phyloP scores from a whole-genome alignment of 768 basidiomycete species.

The Suillus occidentalis region DNA sequence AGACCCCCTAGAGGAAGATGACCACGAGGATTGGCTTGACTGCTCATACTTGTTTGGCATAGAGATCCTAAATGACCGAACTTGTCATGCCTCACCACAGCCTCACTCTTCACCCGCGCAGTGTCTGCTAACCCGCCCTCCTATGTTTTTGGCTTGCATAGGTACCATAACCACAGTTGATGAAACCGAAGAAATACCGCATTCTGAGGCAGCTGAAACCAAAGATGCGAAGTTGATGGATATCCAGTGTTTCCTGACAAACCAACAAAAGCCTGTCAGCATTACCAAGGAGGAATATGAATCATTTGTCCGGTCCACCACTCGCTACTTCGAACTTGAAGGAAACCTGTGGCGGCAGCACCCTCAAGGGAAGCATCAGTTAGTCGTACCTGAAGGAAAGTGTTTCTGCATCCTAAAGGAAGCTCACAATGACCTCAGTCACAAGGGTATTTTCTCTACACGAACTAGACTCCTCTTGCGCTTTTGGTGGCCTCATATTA shows the following conservation, averaged over 20 bases:
- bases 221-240: too few species aligned
- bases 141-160: fast-evolving
- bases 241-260: too few species aligned
- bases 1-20: too few species aligned
- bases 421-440: background rate
- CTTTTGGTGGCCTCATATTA: constrained; percentile 6
- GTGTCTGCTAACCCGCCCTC: background rate
- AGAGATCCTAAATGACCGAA: background rate
- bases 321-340: background rate
- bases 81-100: too few species aligned
- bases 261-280: too few species aligned
- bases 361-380: background rate
- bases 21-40: too few species aligned
- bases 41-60: too few species aligned
- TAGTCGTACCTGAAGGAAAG: background rate
- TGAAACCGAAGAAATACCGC: too few species aligned
- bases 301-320: too few species aligned
- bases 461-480: fast-evolving
- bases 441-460: constrained; percentile 8
- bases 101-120: too few species aligned
- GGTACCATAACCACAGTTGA: background rate
- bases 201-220: too few species aligned
- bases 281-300: too few species aligned
- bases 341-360: background rate
- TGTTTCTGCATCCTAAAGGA: background rate